Percentiles rank a stretch among this genome's conserved stretches.
Evolutionary conservation across 306 rosid species (phyloP).

Genomic region (Fragaria vesca): DNA sequence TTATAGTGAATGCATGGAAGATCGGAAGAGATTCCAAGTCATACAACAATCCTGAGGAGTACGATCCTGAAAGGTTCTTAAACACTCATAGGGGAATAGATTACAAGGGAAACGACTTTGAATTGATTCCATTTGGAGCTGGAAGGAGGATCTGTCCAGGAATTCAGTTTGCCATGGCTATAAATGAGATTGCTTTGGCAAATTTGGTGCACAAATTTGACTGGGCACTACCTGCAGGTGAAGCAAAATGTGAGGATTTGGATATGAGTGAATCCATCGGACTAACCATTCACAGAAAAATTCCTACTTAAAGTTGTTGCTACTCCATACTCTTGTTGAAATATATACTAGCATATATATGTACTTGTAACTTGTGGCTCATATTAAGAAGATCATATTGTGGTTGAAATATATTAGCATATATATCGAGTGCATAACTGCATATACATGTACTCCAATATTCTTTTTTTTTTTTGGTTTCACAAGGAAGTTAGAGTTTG

Average conservation of each 20-base stretch:
- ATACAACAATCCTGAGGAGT: not conserved
- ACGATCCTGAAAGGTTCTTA: constrained; percentile 23
- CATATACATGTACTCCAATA: too few species aligned
- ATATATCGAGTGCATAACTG: too few species aligned
- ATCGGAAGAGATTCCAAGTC: constrained; percentile 36
- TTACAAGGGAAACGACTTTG: constrained; percentile 34
- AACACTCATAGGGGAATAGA: not conserved
- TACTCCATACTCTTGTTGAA: not conserved
- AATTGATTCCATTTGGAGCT: constrained; percentile 43
- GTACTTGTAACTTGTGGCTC: too few species aligned
- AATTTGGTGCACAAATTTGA: constrained; percentile 34
- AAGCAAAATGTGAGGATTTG: constrained; percentile 19
- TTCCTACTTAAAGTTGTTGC: constrained; percentile 35
- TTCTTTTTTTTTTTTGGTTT: too few species aligned
- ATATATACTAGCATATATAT: not conserved
- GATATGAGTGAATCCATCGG: constrained; percentile 40
- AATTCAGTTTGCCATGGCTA: constrained; percentile 26
- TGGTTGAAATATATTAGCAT: too few species aligned
- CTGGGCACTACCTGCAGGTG: constrained; percentile 27
- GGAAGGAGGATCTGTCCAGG: constrained; percentile 33
- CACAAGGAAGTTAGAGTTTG: too few species aligned
- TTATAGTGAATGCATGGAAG: constrained; percentile 17
- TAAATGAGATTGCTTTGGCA: constrained; percentile 34
- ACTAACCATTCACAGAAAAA: constrained; percentile 22
- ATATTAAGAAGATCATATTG: too few species aligned